Evolutionary conservation across 306 rosid species (phyloP).

Genomic region (Castanopsis chinensis): DNA sequence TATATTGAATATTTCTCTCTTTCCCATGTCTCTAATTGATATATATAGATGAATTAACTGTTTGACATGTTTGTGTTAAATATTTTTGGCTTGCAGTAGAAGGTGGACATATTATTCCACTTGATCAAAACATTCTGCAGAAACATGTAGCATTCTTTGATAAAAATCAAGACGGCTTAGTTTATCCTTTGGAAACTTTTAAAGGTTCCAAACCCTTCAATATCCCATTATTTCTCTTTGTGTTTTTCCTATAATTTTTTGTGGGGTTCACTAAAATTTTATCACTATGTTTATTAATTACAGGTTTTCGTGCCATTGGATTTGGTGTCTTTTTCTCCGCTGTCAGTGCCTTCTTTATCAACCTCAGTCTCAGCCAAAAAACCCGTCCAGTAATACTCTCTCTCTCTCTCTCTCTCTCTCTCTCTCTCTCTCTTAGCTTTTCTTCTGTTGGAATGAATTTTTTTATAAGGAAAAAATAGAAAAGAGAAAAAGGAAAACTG

Average conservation of each 20-base stretch:
- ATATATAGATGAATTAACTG: background rate
- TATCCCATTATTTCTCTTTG: background rate
- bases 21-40: background rate
- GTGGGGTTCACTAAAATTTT: too few species aligned
- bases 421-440: too few species aligned
- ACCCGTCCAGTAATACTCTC: constrained; percentile 56
- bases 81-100: background rate
- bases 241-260: background rate
- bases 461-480: too few species aligned
- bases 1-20: background rate
- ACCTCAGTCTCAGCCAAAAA: constrained; percentile 51
- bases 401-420: background rate
- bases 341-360: constrained; percentile 43
- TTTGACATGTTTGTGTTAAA: background rate
- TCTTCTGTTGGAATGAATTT: background rate
- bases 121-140: constrained; percentile 50
- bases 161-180: constrained; percentile 59
- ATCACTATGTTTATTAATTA: background rate
- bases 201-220: constrained; percentile 36
- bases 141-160: constrained; percentile 80
- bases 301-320: constrained; percentile 85
- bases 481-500: too few species aligned
- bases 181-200: constrained; percentile 86
- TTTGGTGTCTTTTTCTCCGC: constrained; percentile 43
- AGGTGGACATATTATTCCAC: constrained; percentile 24